These are phyloP conservation scores for Gynostemma pentaphyllum DNA, from an alignment of 306 rosid genomes.

Conservation along the genomic window DNA sequence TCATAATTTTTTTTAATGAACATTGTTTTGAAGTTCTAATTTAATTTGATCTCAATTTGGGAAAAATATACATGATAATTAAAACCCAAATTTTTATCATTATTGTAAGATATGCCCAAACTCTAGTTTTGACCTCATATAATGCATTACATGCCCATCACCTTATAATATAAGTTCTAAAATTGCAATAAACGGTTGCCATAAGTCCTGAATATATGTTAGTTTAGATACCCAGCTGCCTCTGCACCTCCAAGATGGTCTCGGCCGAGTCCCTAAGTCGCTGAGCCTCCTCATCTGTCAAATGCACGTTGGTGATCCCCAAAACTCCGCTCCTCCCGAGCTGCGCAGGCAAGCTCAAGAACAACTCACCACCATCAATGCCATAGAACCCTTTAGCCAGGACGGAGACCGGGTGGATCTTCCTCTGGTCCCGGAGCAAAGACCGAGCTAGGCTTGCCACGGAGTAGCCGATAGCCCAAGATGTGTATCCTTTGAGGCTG, in stretches of 20 bases:
- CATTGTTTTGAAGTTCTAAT: too few relatives aligned
- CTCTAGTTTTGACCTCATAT: too few relatives aligned
- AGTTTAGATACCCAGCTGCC: conserved; percentile 44
- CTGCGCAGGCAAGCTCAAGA: conserved; percentile 75
- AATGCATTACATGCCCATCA: too few relatives aligned
- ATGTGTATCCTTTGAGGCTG: conserved; percentile 74
- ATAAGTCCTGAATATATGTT: not conserved
- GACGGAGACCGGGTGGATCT: conserved; percentile 73
- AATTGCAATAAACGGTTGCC: too few relatives aligned
- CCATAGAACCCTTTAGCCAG: conserved; percentile 63
- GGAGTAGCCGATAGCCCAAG: conserved; percentile 93
- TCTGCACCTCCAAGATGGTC: conserved; percentile 49
- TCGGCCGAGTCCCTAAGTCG: conserved; percentile 55
- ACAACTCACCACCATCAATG: conserved; percentile 56
- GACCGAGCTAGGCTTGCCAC: conserved; percentile 53
- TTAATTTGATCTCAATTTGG: too few relatives aligned
- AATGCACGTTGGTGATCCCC: conserved; percentile 65
- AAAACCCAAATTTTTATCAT: too few relatives aligned
- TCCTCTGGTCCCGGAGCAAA: conserved; percentile 65
- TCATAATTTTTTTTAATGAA: too few relatives aligned
- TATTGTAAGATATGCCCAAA: too few relatives aligned
- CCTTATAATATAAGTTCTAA: too few relatives aligned
- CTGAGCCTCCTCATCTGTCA: conserved; percentile 44
- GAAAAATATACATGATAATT: too few relatives aligned
- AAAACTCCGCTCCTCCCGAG: conserved; percentile 72